Conservation (phyloP, 2,329 filamentous ascomycete genomes). For the Epichloe festucae region DNA sequence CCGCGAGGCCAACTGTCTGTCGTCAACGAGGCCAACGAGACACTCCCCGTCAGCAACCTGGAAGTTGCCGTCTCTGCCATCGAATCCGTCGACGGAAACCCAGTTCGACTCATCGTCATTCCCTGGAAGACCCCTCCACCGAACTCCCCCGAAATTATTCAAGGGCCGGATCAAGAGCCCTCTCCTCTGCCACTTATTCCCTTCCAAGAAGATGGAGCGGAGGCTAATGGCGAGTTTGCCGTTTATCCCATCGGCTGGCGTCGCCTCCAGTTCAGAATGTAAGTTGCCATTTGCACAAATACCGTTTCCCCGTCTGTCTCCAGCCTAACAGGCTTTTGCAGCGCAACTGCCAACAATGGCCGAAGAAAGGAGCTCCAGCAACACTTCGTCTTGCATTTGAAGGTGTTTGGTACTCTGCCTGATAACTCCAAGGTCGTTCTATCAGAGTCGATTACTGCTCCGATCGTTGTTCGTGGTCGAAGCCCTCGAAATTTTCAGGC, state of each 20-base stretch:
- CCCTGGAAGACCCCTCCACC: conserved; percentile 94
- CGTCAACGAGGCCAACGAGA: conserved; percentile 71
- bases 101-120: conserved; percentile 88
- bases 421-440: conserved; percentile 74
- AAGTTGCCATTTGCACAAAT: conserved; percentile 29
- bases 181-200: conserved; percentile 63
- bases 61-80: conserved; percentile 86
- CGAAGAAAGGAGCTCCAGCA: conserved; percentile 90
- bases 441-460: conserved; percentile 73
- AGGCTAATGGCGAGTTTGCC: conserved; percentile 64
- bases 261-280: conserved; percentile 79
- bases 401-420: conserved; percentile 69
- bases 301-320: conserved; percentile 17
- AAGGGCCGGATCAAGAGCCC: conserved; percentile 69
- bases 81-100: conserved; percentile 85
- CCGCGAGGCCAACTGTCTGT: conserved; percentile 68
- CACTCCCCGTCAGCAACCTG: conserved; percentile 67
- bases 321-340: conserved; percentile 13
- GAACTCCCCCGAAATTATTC: conserved; percentile 53
- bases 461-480: conserved; percentile 85
- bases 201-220: conserved; percentile 46
- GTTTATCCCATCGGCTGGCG: conserved; percentile 93
- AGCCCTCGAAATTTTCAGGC: conserved; percentile 93
- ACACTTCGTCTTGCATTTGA: conserved; percentile 83
- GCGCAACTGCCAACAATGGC: conserved; percentile 92